These are phyloP conservation scores for Backusella luteola DNA, from an alignment of 192 early-diverging fungal species.

Conservation along the genomic window DNA sequence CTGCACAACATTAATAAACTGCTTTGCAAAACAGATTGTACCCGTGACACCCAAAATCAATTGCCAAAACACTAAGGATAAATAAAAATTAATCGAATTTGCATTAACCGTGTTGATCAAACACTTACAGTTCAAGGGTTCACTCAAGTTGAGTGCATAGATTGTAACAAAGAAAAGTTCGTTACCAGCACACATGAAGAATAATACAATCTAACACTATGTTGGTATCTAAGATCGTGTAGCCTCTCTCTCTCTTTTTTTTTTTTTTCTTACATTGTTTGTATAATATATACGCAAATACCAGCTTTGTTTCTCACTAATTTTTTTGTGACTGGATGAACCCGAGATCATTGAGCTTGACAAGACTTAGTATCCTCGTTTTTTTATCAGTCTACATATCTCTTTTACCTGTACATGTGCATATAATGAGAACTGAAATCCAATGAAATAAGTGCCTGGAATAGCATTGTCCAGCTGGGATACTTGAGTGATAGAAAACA, in stretches of 20 bases:
- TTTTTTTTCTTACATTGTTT: slow-evolving; percentile 59
- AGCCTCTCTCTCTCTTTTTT: background rate
- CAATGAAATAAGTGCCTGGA: slow-evolving; percentile 88
- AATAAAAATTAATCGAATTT: background rate
- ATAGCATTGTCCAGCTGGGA: slow-evolving; percentile 66
- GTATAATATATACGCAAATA: slow-evolving; percentile 91
- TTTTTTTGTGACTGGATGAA: slow-evolving; percentile 86
- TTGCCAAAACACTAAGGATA: slow-evolving; percentile 17
- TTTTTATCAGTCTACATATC: too few species aligned
- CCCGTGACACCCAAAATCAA: slow-evolving; percentile 43
- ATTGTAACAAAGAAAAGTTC: slow-evolving; percentile 89
- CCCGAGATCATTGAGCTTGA: slow-evolving; percentile 78
- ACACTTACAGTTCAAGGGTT: slow-evolving; percentile 33
- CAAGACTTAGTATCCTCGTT: too few species aligned
- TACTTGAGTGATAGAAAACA: slow-evolving; percentile 77
- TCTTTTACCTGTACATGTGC: slow-evolving; percentile 98
- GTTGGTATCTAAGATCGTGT: background rate
- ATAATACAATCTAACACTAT: slow-evolving; percentile 68
- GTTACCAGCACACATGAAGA: slow-evolving; percentile 89
- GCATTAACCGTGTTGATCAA: background rate
- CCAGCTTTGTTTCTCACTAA: slow-evolving; percentile 69
- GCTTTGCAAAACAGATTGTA: slow-evolving; percentile 84
- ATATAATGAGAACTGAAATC: slow-evolving; percentile 97
- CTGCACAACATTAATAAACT: slow-evolving; percentile 93
- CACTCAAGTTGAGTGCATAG: slow-evolving; percentile 56